These are phyloP conservation scores for Inonotus hispidus DNA, from an alignment of 1,284 basidiomycete genomes.

Conservation along the genomic window DNA sequence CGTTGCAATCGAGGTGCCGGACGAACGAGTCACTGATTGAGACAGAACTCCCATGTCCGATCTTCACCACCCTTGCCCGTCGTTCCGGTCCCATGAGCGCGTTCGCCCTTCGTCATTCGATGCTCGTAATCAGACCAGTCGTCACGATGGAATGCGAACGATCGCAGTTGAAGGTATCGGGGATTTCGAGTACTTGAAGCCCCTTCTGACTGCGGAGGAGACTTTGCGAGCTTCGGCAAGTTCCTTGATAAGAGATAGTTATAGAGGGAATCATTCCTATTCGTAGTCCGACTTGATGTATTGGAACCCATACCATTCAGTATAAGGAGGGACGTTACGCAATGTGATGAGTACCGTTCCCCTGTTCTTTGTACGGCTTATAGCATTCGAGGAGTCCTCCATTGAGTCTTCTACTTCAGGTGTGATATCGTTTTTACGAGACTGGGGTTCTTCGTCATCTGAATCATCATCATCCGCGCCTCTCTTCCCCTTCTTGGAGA, in stretches of 20 bases:
- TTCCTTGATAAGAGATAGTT: constrained; percentile 47
- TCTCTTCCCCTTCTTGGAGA: constrained; percentile 38
- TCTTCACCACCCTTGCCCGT: constrained; percentile 72
- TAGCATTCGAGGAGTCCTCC: neutral
- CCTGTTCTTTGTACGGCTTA: constrained; percentile 23
- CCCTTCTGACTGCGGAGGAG: constrained; percentile 46
- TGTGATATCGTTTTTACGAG: neutral
- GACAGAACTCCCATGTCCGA: constrained; percentile 73
- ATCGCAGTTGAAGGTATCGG: constrained; percentile 68
- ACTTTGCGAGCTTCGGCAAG: constrained; percentile 75
- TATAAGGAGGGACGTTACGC: constrained; percentile 85
- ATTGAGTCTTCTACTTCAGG: constrained; percentile 22
- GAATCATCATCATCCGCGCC: constrained; percentile 28
- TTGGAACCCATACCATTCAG: constrained; percentile 59
- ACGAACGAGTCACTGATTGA: constrained; percentile 25
- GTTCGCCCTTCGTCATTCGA: constrained; percentile 84
- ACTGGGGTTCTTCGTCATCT: constrained; percentile 19
- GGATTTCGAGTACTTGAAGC: constrained; percentile 51
- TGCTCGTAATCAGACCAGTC: constrained; percentile 86
- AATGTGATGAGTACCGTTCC: constrained; percentile 84
- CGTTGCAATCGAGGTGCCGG: no score
- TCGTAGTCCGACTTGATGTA: constrained; percentile 4
- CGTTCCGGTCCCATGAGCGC: constrained; percentile 56
- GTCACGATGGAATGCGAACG: constrained; percentile 74
- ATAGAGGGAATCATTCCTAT: constrained; percentile 3